Base-by-base conservation (phyloP, 1,139 yeast species). In the Pneumocystis oryctolagi region DNA sequence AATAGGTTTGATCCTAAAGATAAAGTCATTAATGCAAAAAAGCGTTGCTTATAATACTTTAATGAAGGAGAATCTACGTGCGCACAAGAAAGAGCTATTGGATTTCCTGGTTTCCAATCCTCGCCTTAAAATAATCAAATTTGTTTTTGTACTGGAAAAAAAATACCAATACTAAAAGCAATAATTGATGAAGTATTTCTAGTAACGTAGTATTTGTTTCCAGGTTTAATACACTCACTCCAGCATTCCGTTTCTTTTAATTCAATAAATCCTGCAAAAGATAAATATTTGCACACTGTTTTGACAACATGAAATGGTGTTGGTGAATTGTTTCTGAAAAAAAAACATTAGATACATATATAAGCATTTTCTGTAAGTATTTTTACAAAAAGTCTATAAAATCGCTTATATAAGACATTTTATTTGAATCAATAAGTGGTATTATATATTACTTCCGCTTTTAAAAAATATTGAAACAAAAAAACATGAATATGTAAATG, bases 51-150 rank as follows among this genome's bases (percentile, higher is more conserved):
- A 25, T 47, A 1, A 3, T 47, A 47, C 67, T 66, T 69, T 61
- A 90, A 78, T 62, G 89, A 84, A n/a, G 98, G 98, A 9, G 96
- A 87, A 73, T 92, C 98, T 0, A 96, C 89, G 71, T 89, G 97
- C 3, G 96, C 95, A 35, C 97, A 98, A 58, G 89, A 84, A 65
- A 92, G 84, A 6, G 96, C 83, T 65, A 90, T 80, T 25, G 95
- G 94, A 68, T 85, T 84, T 18, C 95, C 95, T n/a, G 88, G 84
- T 62, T 74, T 70, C 82, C 87, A 88, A 64, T 83, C 73, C 16
- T 79, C 80, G 61, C 96, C 96, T 57, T 37, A 39, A 35, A 35
- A 28, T 25, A 8, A 25, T 28, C 25, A 30, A 12, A 5, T 4
- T 25, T 28, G n/a, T 28, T 18, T 58, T 61, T 58, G n/a, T 3